Percentiles rank a stretch among this genome's conserved stretches.
Evolutionary conservation across 805 yeast species (phyloP).

Genomic region (Suhomyces vadensis): DNA sequence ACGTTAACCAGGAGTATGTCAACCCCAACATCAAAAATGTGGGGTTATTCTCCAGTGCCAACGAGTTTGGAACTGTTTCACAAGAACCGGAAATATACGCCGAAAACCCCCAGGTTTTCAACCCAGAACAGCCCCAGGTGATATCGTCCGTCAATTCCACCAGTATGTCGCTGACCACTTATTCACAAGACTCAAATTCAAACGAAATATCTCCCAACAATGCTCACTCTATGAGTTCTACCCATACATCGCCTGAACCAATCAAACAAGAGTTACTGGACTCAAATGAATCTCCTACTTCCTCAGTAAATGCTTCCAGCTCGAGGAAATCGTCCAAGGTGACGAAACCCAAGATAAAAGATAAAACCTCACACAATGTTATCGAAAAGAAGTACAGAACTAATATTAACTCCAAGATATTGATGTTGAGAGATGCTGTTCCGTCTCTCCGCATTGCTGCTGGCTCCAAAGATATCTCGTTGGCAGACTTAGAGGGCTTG

Average conservation of each 20-base stretch:
- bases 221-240: conserved; percentile 15
- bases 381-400: conserved; percentile 81
- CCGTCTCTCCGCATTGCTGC: conserved; percentile 71
- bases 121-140: neutral
- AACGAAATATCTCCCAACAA: conserved; percentile 22
- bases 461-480: conserved; percentile 38
- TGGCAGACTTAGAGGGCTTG: conserved; percentile 64
- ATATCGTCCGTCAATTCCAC: conserved; percentile 5
- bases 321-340: conserved; percentile 19
- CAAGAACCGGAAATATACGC: neutral
- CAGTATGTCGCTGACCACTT: conserved; percentile 17
- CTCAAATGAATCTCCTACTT: neutral
- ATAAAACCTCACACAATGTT: conserved; percentile 70
- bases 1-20: conserved; percentile 7
- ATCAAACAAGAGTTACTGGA: conserved; percentile 11
- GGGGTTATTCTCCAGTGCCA: neutral
- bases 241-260: conserved; percentile 27
- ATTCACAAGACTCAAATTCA: conserved; percentile 16
- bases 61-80: neutral
- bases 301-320: neutral
- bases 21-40: conserved; percentile 7
- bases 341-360: conserved; percentile 52
- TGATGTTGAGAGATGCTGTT: conserved; percentile 71
- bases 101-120: neutral
- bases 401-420: conserved; percentile 70